phyloP scores from a whole-genome alignment of 1,284 basidiomycete genomes.

The Inonotus hispidus region DNA sequence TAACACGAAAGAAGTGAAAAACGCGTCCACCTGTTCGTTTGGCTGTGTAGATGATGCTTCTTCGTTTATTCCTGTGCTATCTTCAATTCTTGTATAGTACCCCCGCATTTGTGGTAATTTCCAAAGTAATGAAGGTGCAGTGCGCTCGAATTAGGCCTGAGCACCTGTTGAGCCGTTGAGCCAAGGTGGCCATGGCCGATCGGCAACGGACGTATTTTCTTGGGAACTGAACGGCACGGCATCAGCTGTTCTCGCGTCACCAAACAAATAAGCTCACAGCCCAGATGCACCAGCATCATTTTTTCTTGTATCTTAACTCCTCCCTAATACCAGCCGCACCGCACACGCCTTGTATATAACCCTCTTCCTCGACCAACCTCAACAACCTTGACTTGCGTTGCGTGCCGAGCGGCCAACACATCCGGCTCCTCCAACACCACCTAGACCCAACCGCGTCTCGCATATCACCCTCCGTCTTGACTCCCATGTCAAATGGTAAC shows the following conservation, averaged over 20 bases:
- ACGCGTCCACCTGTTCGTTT: neutral
- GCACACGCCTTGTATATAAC: too few relatives aligned
- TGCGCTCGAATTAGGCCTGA: neutral
- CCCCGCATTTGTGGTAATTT: neutral
- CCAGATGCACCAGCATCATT: neutral
- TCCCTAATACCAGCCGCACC: neutral
- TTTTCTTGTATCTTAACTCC: neutral
- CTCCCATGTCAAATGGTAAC: conserved; percentile 10
- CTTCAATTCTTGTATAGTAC: neutral
- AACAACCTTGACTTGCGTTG: too few relatives aligned
- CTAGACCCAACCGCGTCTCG: neutral
- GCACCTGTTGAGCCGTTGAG: neutral
- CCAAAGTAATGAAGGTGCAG: neutral
- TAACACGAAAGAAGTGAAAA: conserved; percentile 10
- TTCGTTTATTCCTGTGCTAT: neutral
- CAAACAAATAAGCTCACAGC: neutral
- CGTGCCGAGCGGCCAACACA: neutral
- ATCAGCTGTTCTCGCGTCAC: neutral
- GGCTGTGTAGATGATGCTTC: neutral
- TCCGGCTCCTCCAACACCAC: neutral
- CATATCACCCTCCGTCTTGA: neutral
- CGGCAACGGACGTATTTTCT: neutral
- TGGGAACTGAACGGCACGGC: neutral
- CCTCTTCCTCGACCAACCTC: too few relatives aligned
- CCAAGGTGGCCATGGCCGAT: too few relatives aligned